These are phyloP conservation scores for Pichia gijzeniarum DNA, from an alignment of 805 yeast genomes.

Conservation along the genomic window DNA sequence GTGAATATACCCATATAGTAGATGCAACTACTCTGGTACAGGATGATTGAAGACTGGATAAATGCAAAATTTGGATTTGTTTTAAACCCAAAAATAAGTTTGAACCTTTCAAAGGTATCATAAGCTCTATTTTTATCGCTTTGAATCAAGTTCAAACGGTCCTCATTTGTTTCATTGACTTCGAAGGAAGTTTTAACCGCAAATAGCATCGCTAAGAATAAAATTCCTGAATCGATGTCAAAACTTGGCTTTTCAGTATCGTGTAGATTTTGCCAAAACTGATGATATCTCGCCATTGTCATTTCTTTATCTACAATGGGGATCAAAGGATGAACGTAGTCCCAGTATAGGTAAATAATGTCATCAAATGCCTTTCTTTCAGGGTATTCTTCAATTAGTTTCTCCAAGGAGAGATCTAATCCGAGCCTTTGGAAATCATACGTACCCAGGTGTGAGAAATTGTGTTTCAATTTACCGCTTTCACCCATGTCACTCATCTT, in stretches of 20 bases:
- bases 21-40: slow-evolving; percentile 11
- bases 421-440: slow-evolving; percentile 8
- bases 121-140: slow-evolving; percentile 1
- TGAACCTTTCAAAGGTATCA: slow-evolving; percentile 12
- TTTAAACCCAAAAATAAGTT: slow-evolving; percentile 7
- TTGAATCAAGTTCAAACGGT: not conserved
- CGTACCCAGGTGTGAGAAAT: slow-evolving; percentile 4
- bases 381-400: slow-evolving; percentile 10
- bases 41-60: slow-evolving; percentile 12
- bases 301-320: slow-evolving; percentile 11
- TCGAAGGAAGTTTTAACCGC: slow-evolving; percentile 10
- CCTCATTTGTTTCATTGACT: slow-evolving; percentile 6
- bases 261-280: slow-evolving; percentile 11
- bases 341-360: slow-evolving; percentile 12
- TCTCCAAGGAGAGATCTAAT: not conserved
- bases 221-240: slow-evolving; percentile 12
- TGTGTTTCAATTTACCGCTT: not conserved
- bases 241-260: slow-evolving; percentile 6
- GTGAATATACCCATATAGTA: slow-evolving; percentile 13
- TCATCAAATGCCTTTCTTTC: slow-evolving; percentile 11
- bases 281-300: slow-evolving; percentile 1
- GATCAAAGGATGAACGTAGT: slow-evolving; percentile 12
- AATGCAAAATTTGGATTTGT: slow-evolving; percentile 11
- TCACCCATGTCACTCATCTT: slow-evolving; percentile 11
- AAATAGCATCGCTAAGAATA: slow-evolving; percentile 13